Conservation (phyloP, 1,284 basidiomycete species). For the Marasmius oreades region DNA sequence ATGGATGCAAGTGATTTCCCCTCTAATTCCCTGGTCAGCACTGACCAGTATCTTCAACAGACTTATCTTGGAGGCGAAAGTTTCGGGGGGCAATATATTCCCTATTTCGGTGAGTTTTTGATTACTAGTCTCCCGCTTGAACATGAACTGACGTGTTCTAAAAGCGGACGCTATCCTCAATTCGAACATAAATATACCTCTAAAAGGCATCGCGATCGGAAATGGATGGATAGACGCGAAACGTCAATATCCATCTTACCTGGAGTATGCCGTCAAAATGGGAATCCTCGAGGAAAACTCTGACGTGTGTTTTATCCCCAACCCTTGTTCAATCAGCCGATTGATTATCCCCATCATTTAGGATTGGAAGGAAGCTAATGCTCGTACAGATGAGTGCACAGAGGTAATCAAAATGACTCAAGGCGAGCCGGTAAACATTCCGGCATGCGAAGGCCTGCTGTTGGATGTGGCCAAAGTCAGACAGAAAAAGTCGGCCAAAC, state of each 20-base stretch:
- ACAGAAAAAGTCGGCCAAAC: conserved; percentile 53
- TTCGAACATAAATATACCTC: conserved; percentile 52
- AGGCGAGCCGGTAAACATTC: conserved; percentile 61
- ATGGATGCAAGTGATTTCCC: conserved; percentile 69
- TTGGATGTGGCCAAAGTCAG: conserved; percentile 57
- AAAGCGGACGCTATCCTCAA: conserved; percentile 78
- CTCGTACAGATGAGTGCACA: conserved; percentile 65
- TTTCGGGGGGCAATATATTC: conserved; percentile 99
- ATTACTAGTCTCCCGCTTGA: conserved; percentile 3
- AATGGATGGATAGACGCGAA: conserved; percentile 97
- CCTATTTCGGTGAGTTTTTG: conserved; percentile 73
- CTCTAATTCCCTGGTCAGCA: conserved; percentile 11
- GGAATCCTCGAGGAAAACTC: conserved; percentile 76
- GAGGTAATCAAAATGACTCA: conserved; percentile 45
- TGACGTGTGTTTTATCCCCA: conserved; percentile 42
- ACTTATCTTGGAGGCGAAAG: conserved; percentile 93
- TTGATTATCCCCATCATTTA: conserved; percentile 23
- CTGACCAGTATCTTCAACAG: conserved; percentile 35
- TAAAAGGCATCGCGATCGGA: conserved; percentile 88
- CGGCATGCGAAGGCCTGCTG: conserved; percentile 68
- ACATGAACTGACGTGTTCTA: conserved; percentile 6
- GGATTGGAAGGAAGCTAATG: conserved; percentile 63
- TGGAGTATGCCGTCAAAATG: conserved; percentile 83
- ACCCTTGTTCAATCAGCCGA: not conserved
- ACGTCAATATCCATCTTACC: conserved; percentile 86